Conservation (phyloP, 768 basidiomycete species). For the Coprinopsis marcescibilis region DNA sequence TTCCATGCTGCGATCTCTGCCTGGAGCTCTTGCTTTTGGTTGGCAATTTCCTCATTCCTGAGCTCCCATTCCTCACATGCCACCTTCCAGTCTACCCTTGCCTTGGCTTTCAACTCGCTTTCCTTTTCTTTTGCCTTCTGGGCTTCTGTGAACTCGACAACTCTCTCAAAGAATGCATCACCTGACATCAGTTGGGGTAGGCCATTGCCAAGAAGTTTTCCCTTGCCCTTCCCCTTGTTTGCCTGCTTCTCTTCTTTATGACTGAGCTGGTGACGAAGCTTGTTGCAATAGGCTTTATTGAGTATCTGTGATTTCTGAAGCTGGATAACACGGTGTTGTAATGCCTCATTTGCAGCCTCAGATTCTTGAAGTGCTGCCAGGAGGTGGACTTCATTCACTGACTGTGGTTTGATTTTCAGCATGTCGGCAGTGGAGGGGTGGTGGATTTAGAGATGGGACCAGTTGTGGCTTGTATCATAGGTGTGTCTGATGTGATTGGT, state of each 20-base stretch:
- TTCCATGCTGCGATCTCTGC: background rate
- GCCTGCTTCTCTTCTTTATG: slow-evolving; percentile 9
- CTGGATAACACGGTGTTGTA: slow-evolving; percentile 1
- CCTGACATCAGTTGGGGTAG: slow-evolving; percentile 8
- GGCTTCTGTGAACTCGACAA: slow-evolving; percentile 1
- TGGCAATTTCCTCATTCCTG: background rate
- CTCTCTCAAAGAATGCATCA: slow-evolving; percentile 9
- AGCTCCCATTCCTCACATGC: background rate
- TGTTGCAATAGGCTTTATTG: slow-evolving; percentile 11
- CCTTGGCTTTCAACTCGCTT: background rate
- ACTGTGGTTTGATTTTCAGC: background rate
- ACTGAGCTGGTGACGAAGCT: slow-evolving; percentile 5
- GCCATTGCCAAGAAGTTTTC: slow-evolving; percentile 8
- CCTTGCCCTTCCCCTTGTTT: background rate
- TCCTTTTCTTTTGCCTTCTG: slow-evolving; percentile 1
- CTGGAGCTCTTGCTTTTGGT: background rate
- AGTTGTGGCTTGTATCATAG: background rate
- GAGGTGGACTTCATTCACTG: background rate
- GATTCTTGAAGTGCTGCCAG: background rate
- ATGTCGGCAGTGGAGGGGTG: background rate
- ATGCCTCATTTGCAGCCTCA: background rate
- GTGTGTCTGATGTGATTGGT: background rate
- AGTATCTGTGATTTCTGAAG: slow-evolving; percentile 11
- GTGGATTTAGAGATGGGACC: background rate
- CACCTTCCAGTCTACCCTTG: background rate